Evolutionary conservation across 257 asterid genomes (phyloP).

Genomic region (Buddleja alternifolia): DNA sequence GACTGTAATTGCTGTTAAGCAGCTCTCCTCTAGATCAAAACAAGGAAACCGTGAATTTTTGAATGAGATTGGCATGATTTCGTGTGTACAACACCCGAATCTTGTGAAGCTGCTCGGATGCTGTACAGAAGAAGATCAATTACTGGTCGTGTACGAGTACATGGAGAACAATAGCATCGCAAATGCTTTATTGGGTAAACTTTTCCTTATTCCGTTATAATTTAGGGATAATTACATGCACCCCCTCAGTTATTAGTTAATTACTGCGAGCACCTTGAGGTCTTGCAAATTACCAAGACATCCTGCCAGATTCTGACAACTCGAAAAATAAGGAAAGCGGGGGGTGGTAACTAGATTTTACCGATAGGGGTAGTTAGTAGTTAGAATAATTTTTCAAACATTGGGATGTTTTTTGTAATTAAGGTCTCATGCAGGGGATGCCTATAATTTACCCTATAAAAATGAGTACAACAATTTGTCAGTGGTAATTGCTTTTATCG

Average conservation of each 20-base stretch:
- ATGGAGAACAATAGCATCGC: constrained; percentile 95
- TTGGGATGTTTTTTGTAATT: too few relatives aligned
- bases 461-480: neutral
- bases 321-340: too few relatives aligned
- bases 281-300: too few relatives aligned
- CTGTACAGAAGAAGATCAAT: constrained; percentile 80
- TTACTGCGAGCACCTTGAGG: too few relatives aligned
- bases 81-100: constrained; percentile 82
- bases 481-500: neutral
- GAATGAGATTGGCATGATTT: constrained; percentile 86
- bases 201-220: neutral
- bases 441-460: too few relatives aligned
- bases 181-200: constrained; percentile 58
- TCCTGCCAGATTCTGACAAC: too few relatives aligned
- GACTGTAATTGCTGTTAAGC: constrained; percentile 81
- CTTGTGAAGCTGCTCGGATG: constrained; percentile 88
- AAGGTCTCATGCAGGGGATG: too few relatives aligned
- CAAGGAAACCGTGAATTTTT: constrained; percentile 90
- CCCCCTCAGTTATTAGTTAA: too few relatives aligned
- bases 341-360: too few relatives aligned
- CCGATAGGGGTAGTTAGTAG: too few relatives aligned
- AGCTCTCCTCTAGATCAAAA: constrained; percentile 73
- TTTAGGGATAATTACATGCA: too few relatives aligned
- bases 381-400: too few relatives aligned
- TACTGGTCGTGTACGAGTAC: constrained; percentile 79